Evolutionary conservation across 192 early-diverging fungal species (phyloP), one percentile per base, ranked within the genome.

Genomic region (Backusella liffmaniae): DNA sequence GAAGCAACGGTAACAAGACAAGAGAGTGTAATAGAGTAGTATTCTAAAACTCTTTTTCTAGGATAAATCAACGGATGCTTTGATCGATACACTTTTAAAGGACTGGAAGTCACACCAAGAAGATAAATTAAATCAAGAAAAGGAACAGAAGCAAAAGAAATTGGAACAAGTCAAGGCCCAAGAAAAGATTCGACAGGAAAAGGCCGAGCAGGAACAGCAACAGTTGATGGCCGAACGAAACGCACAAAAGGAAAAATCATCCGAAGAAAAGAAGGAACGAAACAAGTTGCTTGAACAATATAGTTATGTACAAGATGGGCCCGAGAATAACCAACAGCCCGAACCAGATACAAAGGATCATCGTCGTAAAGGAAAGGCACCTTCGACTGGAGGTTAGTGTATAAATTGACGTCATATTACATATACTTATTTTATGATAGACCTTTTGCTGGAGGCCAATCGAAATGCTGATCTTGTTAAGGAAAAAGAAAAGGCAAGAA

Each of bases 261-360:
- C n/a, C 9, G 88, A 90, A 53, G 83, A 90, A 65, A 79, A 82
- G 35, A 79, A 81, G 21, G 80, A 81, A 68, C 83, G 88, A 9
- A 86, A 91, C 16, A 74, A 80, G 1, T 70, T 88, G 21, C 66
- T 90, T 39, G 77, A 76, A 36, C 80, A 90, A 76, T 94, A 94
- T 76, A 89, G 82, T 2, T 91, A 91, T 72, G 90, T 90, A 49
- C 74, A 85, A 5, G 89, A 91, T 35, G 89, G 90, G 26, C 78
- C 82, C 4, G 90, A 92, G 76, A 80, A 68, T 18, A 70, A 70
- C 0, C 30, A 42, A 21, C 46, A 49, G 16, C 46, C 56, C 4
- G 23, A 10, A 26, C 9, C 56, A 62, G 56, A 62, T 15, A 29
- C 21, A 13, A 62, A 62, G 26, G 56, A 56, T 0, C 53, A 26